Base-by-base conservation (phyloP, 108 stramenopile species). In the Conticribra weissflogii region DNA sequence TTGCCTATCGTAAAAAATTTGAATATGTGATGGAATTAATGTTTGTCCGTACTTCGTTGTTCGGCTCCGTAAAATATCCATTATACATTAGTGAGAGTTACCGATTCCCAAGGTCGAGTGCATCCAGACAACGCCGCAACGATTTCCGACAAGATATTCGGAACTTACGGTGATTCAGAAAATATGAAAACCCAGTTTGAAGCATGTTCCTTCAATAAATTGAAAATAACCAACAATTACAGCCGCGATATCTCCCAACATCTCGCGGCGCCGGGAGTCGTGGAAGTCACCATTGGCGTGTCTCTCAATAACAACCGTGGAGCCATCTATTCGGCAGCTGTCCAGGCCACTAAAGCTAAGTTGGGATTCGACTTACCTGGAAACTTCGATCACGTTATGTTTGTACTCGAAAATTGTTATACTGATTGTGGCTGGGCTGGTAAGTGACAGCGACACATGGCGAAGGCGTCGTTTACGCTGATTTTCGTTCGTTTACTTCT, bases 171-270 rank as follows among this genome's bases (percentile, higher is more conserved):
- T 17, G 75, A 81, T 69, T 16, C 48, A 2, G 60, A 52, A 34
- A 81, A 54, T 16, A n/a, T 77, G 21, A 52, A 8, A 5, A 46
- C 29, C 24, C 74, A 67, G 4, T 71, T 71, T 3, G 51, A 36
- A 15, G 69, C 34, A 28, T 81, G 79, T 34, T 81, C 74, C 24
- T 76, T 76, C n/a, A 60, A 68, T 12, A 70, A 81, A 34, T 31
- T 74, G 16, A 23, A 51, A 28, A 61, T 74, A 0, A 74, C 67
- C 2, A 45, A 56, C 36, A 30, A 76, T 16, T 70, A 59, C 29
- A 23, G 23, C 23, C 25, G 52, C 16, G 25, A 36, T 25, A 32
- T 59, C 19, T 31, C 34, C 3, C 32, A 57, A 33, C 8, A 47
- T n/a, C 34, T 74, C 7, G 36, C 57, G 17, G 72, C 72, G 1